Evolutionary conservation across 2,329 filamentous ascomycete species (phyloP), one percentile per base, ranked within the genome.

Genomic region (Aureobasidium sp.): DNA sequence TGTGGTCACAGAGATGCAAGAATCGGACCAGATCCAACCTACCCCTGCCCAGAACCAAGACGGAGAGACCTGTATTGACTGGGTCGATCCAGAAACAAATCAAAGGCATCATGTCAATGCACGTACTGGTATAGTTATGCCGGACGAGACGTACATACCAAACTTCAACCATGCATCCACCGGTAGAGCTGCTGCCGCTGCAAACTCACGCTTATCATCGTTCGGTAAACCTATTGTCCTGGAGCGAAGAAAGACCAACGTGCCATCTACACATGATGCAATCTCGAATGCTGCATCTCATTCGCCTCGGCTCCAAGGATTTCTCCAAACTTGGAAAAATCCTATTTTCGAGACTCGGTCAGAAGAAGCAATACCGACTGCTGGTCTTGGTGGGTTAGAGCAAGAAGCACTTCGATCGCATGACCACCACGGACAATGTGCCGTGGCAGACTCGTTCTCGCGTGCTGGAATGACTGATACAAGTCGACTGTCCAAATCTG

Each of bases 321-420:
- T 67, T 93, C 7, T 72, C 90, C 71, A 78, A 37, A 77, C 76
- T 9, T 95, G 90, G 89, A 73, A 87, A 9, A 95, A 92, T 62
- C 89, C 90, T 0, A 76, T 89, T 0, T 96, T 95, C 69, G 74
- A 79, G n/a, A 71, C 71, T 1, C 70, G 75, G 15, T 76, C 81
- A 64, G 69, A 71, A 43, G 46, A 61, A 40, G 21, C 47, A 3
- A 57, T 64, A 31, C 21, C 49, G 15, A 50, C 19, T 4, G 29
- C 29, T 40, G 11, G 13, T 17, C 29, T 45, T 27, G 38, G 47
- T 29, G 47, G 38, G 2, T 13, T 17, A 17, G 37, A 29, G 15
- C 49, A 55, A 38, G 29, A 47, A 23, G 13, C 10, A 17, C 11
- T 3, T 2, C 19, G 6, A 7, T 35, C 40, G 15, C 27, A 35